Evolutionary conservation across 2,329 filamentous ascomycete genomes (phyloP).

Genomic region (Clonostachys solani): DNA sequence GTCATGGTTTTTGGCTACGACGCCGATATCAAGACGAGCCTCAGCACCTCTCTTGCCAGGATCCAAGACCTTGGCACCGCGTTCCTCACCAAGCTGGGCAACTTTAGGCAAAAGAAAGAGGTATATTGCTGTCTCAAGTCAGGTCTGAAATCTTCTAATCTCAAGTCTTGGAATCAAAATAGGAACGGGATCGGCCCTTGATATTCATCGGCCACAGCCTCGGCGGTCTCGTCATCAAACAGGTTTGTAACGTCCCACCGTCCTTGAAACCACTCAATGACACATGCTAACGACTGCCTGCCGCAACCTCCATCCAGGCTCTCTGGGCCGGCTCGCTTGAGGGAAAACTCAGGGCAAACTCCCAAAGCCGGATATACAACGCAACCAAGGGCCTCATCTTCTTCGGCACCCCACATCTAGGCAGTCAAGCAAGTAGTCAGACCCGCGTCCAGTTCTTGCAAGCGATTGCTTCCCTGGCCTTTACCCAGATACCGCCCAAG

Average conservation of each 20-base stretch:
- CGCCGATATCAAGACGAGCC: conserved; percentile 3
- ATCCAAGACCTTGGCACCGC: conserved; percentile 1
- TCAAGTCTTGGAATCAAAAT: no score
- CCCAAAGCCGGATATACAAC: no score
- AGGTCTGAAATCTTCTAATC: no score
- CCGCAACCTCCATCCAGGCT: conserved; percentile 1
- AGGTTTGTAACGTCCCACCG: conserved; percentile 2
- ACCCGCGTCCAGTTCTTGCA: conserved; percentile 2
- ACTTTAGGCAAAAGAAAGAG: neutral
- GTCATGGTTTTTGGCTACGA: conserved; percentile 8
- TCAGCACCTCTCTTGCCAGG: conserved; percentile 2
- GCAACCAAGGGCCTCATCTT: conserved; percentile 4
- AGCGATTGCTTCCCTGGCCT: conserved; percentile 4
- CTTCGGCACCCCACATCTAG: conserved; percentile 3
- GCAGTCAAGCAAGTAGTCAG: conserved; percentile 4
- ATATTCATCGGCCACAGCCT: conserved; percentile 7
- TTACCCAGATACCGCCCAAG: conserved; percentile 3
- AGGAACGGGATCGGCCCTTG: neutral
- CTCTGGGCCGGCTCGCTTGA: no score
- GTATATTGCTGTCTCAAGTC: no score
- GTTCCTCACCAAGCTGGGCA: neutral
- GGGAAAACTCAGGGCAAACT: no score
- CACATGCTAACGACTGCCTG: neutral
- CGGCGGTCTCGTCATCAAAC: conserved; percentile 7
- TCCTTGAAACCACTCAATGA: conserved; percentile 4